phyloP scores from a whole-genome alignment of 345 rosid species.

The Linum tenue region DNA sequence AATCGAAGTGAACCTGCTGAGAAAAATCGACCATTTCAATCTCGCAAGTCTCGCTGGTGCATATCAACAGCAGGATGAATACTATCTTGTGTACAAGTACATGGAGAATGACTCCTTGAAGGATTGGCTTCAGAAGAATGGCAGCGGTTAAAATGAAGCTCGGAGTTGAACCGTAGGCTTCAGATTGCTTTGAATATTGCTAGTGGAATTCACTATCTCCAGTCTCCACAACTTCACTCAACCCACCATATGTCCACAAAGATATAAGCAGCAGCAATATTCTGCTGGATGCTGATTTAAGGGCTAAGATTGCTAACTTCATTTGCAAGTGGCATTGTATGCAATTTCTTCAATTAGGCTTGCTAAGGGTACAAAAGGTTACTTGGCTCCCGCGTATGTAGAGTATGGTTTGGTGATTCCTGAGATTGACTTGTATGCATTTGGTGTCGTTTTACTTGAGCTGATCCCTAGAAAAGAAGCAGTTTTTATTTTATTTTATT shows the following conservation, averaged over 20 bases:
- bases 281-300: conserved; percentile 24
- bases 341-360: conserved; percentile 13
- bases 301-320: conserved; percentile 39
- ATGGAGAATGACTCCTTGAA: conserved; percentile 30
- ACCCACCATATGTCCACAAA: conserved; percentile 37
- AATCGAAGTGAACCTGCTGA: conserved; percentile 31
- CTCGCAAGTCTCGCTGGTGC: conserved; percentile 28
- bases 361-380: conserved; percentile 30
- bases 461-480: conserved; percentile 35
- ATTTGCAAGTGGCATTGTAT: conserved; percentile 23
- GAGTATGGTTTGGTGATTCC: conserved; percentile 32
- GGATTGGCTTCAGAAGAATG: conserved; percentile 23
- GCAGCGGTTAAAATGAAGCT: conserved; percentile 2
- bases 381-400: conserved; percentile 36
- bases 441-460: conserved; percentile 37
- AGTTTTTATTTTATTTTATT: too few relatives aligned
- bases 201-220: conserved; percentile 27
- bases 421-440: conserved; percentile 36
- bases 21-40: conserved; percentile 36
- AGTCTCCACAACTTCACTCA: conserved; percentile 38
- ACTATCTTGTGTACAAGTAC: conserved; percentile 34
- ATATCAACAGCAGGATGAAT: conserved; percentile 22
- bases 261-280: conserved; percentile 33
- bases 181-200: conserved; percentile 43
- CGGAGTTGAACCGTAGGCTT: conserved; percentile 25